Base-by-base conservation (phyloP, 2,329 filamentous ascomycete genomes). In the Arthrobotrys sinensis region DNA sequence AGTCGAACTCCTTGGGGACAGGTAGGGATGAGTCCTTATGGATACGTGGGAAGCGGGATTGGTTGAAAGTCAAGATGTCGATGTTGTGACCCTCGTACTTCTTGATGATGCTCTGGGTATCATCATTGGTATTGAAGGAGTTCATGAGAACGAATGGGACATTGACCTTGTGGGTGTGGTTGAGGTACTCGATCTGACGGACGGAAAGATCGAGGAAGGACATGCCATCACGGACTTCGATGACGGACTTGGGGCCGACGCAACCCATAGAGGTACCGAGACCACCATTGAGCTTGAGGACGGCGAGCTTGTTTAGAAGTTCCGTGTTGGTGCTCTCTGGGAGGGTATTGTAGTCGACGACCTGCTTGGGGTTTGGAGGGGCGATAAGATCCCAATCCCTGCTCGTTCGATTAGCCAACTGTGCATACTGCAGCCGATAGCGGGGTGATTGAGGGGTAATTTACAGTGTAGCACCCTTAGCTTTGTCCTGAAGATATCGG, bases 1-100 rank as follows among this genome's bases (percentile, higher is more conserved):
- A 96, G 82, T 96, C 89, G 85, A 90, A 92, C 84, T 88, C 89
- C 90, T 98, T 97, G 84, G 96, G 94, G 38, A 95, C 96, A 45
- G 96, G 96, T 64, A 99, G 92, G 68, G 97, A 91, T 52, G 96
- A 99, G 88, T 99, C 96, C 90, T 97, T 98, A 87, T 94, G 91
- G 84, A 99, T 93, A 89, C 96, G 93, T 82, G 96, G 96, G 88
- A 98, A 99, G 83, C 94, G 90, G 80, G 96, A 99, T 88, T 99
- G 96, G 89, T 99, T 99, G 91, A 99, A 99, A 85, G 96, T 98
- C 85, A 98, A 89, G 85, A 99, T 98, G 85, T 99, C 96, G 84
- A 99, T 96, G 85, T 97, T 97, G 90, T 99, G 96, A 81, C 96
- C 96, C 88, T 99, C 95, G 87, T 98, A 99, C 89, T 99, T 99